Percentiles rank a stretch among this genome's conserved stretches.
phyloP scores from a whole-genome alignment of 129 eudicot species.

The Sambucus nigra region DNA sequence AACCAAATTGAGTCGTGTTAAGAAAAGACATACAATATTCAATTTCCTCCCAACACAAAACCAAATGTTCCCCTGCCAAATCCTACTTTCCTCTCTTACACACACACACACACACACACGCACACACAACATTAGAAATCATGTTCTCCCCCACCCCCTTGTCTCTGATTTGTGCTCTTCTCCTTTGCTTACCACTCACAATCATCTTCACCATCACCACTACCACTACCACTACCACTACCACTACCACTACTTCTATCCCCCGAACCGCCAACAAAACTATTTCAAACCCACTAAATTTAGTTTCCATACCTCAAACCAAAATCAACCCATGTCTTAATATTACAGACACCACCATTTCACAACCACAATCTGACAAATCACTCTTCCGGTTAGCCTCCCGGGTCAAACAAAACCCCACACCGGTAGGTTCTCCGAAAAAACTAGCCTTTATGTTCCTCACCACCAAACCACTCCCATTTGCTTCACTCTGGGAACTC shows the following conservation, averaged over 20 bases:
- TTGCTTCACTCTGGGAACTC: constrained; percentile 68
- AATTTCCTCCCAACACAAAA: not conserved
- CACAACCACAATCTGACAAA: constrained; percentile 18
- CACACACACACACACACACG: not conserved
- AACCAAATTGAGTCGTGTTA: too few species aligned
- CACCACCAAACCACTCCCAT: constrained; percentile 50
- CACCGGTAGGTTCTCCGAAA: constrained; percentile 19
- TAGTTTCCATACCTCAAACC: not conserved
- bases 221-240: constrained; percentile 28
- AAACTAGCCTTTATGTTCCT: constrained; percentile 77
- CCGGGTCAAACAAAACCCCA: constrained; percentile 32
- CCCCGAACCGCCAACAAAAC: not conserved
- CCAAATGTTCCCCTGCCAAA: not conserved
- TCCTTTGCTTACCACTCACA: constrained; percentile 78
- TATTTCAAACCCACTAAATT: too few species aligned
- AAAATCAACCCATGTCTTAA: not conserved
- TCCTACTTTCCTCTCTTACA: not conserved
- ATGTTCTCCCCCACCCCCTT: constrained; percentile 56
- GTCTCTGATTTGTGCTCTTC: constrained; percentile 77
- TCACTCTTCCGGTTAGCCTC: constrained; percentile 40
- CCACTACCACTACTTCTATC: constrained; percentile 13
- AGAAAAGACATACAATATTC: too few species aligned
- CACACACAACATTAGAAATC: not conserved
- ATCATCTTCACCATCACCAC: constrained; percentile 61
- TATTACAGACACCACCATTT: not conserved